phyloP scores from a whole-genome alignment of 768 basidiomycete species.

The Pleurotus djamor region DNA sequence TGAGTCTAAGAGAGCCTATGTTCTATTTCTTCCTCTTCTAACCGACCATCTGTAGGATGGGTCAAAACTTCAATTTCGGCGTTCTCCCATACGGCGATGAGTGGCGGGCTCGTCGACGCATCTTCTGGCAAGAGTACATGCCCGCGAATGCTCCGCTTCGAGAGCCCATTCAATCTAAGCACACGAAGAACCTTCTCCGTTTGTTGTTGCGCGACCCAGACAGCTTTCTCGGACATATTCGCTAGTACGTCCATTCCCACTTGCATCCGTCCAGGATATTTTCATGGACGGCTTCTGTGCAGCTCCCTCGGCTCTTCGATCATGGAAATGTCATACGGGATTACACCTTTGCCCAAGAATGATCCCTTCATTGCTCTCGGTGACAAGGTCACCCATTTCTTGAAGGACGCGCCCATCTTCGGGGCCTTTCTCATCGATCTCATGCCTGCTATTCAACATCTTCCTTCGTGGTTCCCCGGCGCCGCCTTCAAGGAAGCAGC shows the following conservation, averaged over 20 bases:
- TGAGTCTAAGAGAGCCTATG: neutral
- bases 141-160: constrained; percentile 35
- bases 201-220: constrained; percentile 39
- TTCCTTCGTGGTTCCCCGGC: neutral
- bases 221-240: constrained; percentile 43
- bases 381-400: constrained; percentile 48
- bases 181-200: constrained; percentile 42
- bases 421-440: constrained; percentile 54
- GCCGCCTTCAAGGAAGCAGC: neutral
- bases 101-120: constrained; percentile 49
- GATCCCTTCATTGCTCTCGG: constrained; percentile 51
- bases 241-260: constrained; percentile 32
- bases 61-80: neutral
- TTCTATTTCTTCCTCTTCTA: no score
- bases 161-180: constrained; percentile 41
- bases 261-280: no score
- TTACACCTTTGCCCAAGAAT: constrained; percentile 35
- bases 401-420: constrained; percentile 47
- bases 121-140: constrained; percentile 51
- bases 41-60: neutral
- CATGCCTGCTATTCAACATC: constrained; percentile 28
- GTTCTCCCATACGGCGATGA: constrained; percentile 19
- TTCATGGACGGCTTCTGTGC: no score
- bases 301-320: neutral
- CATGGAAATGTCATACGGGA: constrained; percentile 40